Percentiles rank a stretch among this genome's conserved stretches.
These are phyloP conservation scores for Kokia cookei DNA, from an alignment of 441 rosid genomes.

Conservation along the genomic window DNA sequence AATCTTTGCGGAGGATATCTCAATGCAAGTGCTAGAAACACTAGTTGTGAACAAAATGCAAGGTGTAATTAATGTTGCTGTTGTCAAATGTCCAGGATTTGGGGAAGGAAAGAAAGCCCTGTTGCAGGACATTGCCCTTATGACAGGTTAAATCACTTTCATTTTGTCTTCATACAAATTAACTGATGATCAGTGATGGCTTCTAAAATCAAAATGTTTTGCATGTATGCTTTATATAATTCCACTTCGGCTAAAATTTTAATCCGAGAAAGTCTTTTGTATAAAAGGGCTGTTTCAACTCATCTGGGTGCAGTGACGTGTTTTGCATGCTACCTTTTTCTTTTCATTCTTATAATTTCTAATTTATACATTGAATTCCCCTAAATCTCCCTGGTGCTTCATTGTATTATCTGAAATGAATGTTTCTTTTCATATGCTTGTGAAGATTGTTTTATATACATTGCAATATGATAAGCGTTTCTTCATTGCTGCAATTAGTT, in stretches of 20 bases:
- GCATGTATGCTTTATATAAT: not conserved
- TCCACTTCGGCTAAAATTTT: not conserved
- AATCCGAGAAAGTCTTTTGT: not conserved
- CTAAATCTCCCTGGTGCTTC: not conserved
- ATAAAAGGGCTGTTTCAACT: not conserved
- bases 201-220: not conserved
- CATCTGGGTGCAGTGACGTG: not conserved
- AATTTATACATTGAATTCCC: not conserved
- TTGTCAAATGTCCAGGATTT: conserved; percentile 84
- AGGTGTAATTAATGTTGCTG: conserved; percentile 81
- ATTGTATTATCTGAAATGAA: not conserved
- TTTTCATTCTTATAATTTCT: not conserved
- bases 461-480: not conserved
- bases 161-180: not conserved
- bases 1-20: conserved; percentile 79
- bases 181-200: not conserved
- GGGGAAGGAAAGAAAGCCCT: conserved; percentile 77
- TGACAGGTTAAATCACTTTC: conserved; percentile 58
- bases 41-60: conserved; percentile 65
- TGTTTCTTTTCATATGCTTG: not conserved
- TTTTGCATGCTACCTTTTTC: not conserved
- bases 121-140: conserved; percentile 88
- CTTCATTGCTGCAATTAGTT: not conserved
- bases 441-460: not conserved
- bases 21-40: conserved; percentile 61